A percentile compares a stretch with the other conserved stretches of the same genome.
These are phyloP conservation scores for Aspergillus terreus DNA, from an alignment of 2,329 filamentous ascomycete species.

Conservation along the genomic window DNA sequence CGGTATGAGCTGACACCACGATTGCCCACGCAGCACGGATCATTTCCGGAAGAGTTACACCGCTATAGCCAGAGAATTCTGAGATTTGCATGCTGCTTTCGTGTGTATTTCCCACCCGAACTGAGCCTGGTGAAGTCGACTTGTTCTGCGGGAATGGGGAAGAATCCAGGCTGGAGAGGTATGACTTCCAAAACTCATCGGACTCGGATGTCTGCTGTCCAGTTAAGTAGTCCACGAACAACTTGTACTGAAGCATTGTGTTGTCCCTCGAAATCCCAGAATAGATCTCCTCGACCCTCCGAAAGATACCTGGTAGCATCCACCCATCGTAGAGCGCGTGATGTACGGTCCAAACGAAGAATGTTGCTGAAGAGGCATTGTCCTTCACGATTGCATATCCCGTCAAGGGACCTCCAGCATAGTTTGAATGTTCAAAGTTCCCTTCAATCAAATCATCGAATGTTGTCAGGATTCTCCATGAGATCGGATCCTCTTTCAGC, in stretches of 20 bases:
- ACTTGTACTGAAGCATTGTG: constrained; percentile 19
- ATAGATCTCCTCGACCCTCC: constrained; percentile 37
- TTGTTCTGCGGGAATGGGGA: constrained; percentile 28
- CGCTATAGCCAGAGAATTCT: constrained; percentile 14
- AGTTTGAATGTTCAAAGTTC: constrained; percentile 23
- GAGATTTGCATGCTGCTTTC: constrained; percentile 21
- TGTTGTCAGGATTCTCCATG: constrained; percentile 30
- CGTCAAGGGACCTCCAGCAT: constrained; percentile 33
- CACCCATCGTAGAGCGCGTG: constrained; percentile 53
- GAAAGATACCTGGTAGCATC: constrained; percentile 38
- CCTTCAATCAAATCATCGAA: constrained; percentile 25
- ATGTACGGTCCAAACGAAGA: constrained; percentile 50
- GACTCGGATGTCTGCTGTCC: constrained; percentile 24
- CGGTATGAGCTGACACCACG: constrained; percentile 48
- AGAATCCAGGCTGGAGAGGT: constrained; percentile 24
- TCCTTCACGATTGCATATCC: constrained; percentile 35
- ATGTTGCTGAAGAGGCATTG: constrained; percentile 17
- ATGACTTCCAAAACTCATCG: constrained; percentile 31
- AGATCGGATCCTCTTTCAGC: constrained; percentile 30
- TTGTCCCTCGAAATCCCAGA: constrained; percentile 5
- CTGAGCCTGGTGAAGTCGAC: constrained; percentile 15
- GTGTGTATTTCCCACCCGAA: constrained; percentile 24
- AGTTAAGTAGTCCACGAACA: constrained; percentile 30
- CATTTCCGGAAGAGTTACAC: constrained; percentile 46
- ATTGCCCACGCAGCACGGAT: constrained; percentile 53